Percentiles rank a stretch among this genome's conserved stretches.
Evolutionary conservation across 495 filamentous ascomycete species (phyloP).

Genomic region (Penicillium herquei): DNA sequence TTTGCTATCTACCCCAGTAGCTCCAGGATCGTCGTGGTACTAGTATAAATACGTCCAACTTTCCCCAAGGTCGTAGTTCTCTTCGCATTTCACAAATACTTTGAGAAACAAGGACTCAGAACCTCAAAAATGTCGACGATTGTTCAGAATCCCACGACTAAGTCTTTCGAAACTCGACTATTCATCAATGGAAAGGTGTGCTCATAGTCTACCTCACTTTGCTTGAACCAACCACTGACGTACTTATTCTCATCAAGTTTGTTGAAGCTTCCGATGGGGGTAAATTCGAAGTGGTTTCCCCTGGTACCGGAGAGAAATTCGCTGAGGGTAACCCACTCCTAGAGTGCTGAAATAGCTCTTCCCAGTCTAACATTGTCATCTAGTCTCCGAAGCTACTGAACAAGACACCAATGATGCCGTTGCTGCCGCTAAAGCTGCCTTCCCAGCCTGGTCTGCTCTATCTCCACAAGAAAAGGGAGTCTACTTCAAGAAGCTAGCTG

Average conservation of each 20-base stretch:
- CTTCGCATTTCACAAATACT: too few species aligned
- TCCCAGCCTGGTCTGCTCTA: slow-evolving; percentile 56
- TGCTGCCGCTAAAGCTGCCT: slow-evolving; percentile 56
- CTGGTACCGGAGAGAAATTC: slow-evolving; percentile 17
- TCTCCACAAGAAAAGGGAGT: slow-evolving; percentile 36
- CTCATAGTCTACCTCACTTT: not conserved
- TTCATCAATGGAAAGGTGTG: slow-evolving; percentile 22
- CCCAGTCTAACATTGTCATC: not conserved
- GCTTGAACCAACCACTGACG: not conserved
- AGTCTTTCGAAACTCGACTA: slow-evolving; percentile 19
- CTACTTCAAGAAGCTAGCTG: slow-evolving; percentile 52
- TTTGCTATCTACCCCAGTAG: too few species aligned
- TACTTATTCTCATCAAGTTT: slow-evolving; percentile 11
- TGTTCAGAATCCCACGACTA: not conserved
- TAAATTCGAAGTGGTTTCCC: slow-evolving; percentile 15
- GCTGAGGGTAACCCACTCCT: slow-evolving; percentile 5
- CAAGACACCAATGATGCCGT: slow-evolving; percentile 58
- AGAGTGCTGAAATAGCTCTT: not conserved
- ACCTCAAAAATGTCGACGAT: not conserved
- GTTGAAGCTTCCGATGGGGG: slow-evolving; percentile 22
- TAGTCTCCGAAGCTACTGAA: slow-evolving; percentile 44
- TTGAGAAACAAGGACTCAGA: not conserved
- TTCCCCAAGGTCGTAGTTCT: too few species aligned
- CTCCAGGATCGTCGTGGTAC: too few species aligned
- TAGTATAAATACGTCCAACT: too few species aligned